phyloP scores from a whole-genome alignment of 768 basidiomycete species.

The Suillus fuscotomentosus region DNA sequence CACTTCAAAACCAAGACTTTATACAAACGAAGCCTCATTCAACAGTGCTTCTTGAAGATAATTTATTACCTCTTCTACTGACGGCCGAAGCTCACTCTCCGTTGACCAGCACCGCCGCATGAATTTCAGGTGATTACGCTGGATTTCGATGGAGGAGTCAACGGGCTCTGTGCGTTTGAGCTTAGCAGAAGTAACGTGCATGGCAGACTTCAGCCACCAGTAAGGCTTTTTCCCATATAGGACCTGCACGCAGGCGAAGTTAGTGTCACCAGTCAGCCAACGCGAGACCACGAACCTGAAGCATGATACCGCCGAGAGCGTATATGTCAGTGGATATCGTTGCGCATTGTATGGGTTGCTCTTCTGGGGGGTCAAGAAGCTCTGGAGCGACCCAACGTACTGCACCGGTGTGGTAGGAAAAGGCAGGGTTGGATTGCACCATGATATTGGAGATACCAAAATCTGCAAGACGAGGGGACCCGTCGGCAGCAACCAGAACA shows the following conservation, averaged over 20 bases:
- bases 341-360: slow-evolving; percentile 6
- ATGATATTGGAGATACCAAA: slow-evolving; percentile 44
- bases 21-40: neutral
- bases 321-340: slow-evolving; percentile 16
- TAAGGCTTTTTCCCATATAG: slow-evolving; percentile 23
- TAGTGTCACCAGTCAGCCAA: neutral
- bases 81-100: slow-evolving; percentile 5
- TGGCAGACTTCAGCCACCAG: slow-evolving; percentile 20
- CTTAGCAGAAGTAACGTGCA: slow-evolving; percentile 20
- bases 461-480: slow-evolving; percentile 25
- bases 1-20: neutral
- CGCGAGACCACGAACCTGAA: slow-evolving; percentile 11
- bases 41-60: neutral
- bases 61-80: neutral
- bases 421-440: slow-evolving; percentile 29
- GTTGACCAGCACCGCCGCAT: slow-evolving; percentile 27
- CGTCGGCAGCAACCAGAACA: slow-evolving; percentile 8
- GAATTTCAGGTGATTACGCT: slow-evolving; percentile 16
- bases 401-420: slow-evolving; percentile 18
- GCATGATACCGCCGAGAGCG: slow-evolving; percentile 20
- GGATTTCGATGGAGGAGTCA: slow-evolving; percentile 8
- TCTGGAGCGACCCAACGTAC: slow-evolving; percentile 18
- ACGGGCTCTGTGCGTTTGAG: slow-evolving; percentile 13
- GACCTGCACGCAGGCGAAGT: slow-evolving; percentile 18
- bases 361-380: slow-evolving; percentile 5